Percentiles rank a stretch among this genome's conserved stretches.
Conservation (phyloP, 495 filamentous ascomycete species). For the Talaromyces thailandensis region DNA sequence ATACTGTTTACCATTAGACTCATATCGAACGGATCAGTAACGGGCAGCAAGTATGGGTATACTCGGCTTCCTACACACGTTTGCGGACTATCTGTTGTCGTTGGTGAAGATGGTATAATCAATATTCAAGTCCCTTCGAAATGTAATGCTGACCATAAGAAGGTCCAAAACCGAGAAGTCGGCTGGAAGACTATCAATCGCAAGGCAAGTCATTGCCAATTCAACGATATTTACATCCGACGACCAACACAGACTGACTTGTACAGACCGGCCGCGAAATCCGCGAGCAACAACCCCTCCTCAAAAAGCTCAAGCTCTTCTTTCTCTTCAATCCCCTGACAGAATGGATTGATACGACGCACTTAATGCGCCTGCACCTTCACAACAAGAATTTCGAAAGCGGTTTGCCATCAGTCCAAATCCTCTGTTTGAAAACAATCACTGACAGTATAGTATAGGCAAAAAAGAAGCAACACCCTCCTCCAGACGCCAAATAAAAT, state of each 20-base stretch:
- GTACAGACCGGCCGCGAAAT: constrained; percentile 16
- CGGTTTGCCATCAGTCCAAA: background rate
- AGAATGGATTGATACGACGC: constrained; percentile 29
- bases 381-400: constrained; percentile 14
- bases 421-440: background rate
- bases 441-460: background rate
- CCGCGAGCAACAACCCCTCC: constrained; percentile 27
- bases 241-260: too few species aligned
- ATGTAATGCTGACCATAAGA: background rate
- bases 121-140: background rate
- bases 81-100: constrained; percentile 1
- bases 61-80: background rate
- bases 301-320: constrained; percentile 32
- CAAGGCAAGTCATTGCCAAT: background rate
- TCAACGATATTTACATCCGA: too few species aligned
- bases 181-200: constrained; percentile 27
- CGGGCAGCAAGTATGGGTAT: background rate
- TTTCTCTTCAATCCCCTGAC: constrained; percentile 31
- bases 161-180: constrained; percentile 20
- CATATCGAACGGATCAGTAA: background rate
- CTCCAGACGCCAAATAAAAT: constrained; percentile 17
- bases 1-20: background rate
- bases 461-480: constrained; percentile 6
- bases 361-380: constrained; percentile 24
- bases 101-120: background rate